Conservation (phyloP, 2,329 filamentous ascomycete genomes). For the Blastomyces emzantsi region DNA sequence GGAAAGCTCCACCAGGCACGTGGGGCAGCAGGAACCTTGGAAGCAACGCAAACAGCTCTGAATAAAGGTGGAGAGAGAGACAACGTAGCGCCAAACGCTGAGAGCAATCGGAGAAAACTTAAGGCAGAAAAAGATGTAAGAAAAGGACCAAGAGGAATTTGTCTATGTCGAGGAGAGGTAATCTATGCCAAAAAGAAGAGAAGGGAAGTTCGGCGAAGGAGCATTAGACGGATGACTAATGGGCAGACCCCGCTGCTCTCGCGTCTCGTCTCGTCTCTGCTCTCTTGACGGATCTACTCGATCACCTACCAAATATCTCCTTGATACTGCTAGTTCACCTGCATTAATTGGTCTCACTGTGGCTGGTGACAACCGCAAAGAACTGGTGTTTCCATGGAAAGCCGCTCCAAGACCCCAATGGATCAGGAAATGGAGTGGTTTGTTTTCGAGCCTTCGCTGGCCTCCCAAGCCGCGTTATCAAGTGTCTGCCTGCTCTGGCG, state of each 20-base stretch:
- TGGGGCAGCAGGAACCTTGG: neutral
- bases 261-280: no score
- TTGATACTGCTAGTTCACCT: no score
- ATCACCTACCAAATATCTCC: no score
- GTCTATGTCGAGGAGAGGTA: neutral
- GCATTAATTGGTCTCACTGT: neutral
- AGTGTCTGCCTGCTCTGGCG: neutral
- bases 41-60: neutral
- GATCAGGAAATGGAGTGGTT: no score
- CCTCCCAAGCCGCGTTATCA: neutral
- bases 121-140: neutral
- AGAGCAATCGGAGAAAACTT: neutral
- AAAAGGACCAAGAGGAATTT: neutral
- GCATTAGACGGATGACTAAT: neutral
- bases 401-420: neutral
- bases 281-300: no score
- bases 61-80: neutral
- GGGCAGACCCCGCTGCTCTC: no score
- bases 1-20: neutral
- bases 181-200: neutral
- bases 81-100: neutral
- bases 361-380: neutral
- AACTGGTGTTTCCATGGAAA: neutral
- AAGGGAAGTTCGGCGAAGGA: conserved; percentile 4
- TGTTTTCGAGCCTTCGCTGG: neutral